Evolutionary conservation across 75 land plant species (phyloP).

Genomic region (Pinus tabuliformis): DNA sequence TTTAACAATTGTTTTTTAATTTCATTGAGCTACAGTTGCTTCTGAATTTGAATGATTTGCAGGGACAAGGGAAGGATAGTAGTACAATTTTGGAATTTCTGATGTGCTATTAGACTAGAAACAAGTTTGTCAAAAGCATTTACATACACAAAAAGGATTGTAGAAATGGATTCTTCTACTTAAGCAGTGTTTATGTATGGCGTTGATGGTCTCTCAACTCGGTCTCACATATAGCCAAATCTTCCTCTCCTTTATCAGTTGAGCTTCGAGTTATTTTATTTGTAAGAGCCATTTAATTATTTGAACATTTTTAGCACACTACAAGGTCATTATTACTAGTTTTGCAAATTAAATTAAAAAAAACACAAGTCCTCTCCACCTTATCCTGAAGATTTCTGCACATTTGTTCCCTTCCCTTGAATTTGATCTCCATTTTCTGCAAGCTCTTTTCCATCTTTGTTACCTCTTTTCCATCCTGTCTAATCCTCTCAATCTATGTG

Average conservation of each 20-base stretch:
- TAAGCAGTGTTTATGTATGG: slow-evolving; percentile 9
- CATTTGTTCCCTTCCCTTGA: slow-evolving; percentile 44
- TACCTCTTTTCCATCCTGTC: slow-evolving; percentile 75
- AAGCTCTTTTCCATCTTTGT: slow-evolving; percentile 62
- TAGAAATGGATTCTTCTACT: slow-evolving; percentile 37
- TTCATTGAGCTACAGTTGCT: background rate
- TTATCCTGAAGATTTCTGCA: slow-evolving; percentile 55
- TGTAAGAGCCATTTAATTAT: slow-evolving; percentile 11
- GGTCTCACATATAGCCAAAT: slow-evolving; percentile 38
- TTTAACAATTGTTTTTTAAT: background rate
- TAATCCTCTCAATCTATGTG: slow-evolving; percentile 42
- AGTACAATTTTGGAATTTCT: too few species aligned
- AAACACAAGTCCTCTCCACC: slow-evolving; percentile 13
- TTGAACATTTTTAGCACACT: background rate
- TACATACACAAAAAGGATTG: too few species aligned
- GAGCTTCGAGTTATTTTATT: slow-evolving; percentile 71
- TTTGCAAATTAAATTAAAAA: background rate
- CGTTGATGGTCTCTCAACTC: slow-evolving; percentile 29
- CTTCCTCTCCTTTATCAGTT: slow-evolving; percentile 59
- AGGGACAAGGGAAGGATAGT: background rate
- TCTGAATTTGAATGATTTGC: background rate
- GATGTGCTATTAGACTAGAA: too few species aligned
- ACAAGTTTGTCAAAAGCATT: too few species aligned
- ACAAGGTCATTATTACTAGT: background rate
- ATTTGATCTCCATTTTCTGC: slow-evolving; percentile 58